Evolutionary conservation across 2,329 filamentous ascomycete genomes (phyloP).

Genomic region (Scytalidium sp.): DNA sequence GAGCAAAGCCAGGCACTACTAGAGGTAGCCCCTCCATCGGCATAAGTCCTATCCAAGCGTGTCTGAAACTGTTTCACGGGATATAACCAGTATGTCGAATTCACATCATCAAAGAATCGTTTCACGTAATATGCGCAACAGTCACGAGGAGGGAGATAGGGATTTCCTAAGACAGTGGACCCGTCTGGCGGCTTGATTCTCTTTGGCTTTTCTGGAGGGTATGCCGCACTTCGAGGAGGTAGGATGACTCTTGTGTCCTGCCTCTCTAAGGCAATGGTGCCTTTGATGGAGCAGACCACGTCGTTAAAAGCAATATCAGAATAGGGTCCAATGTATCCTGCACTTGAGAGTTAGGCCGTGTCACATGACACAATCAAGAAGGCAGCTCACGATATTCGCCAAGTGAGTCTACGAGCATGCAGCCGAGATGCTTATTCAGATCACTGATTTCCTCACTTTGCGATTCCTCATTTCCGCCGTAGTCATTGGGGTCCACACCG

Average conservation of each 20-base stretch:
- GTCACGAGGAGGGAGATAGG: slow-evolving; percentile 14
- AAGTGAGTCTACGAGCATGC: slow-evolving; percentile 16
- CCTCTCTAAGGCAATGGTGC: slow-evolving; percentile 12
- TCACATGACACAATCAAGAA: too few relatives aligned
- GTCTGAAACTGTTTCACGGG: slow-evolving; percentile 15
- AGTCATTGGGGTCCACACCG: background rate
- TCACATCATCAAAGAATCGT: slow-evolving; percentile 16
- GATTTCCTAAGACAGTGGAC: background rate
- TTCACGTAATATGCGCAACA: slow-evolving; percentile 14
- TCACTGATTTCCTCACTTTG: slow-evolving; percentile 13
- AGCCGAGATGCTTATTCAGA: slow-evolving; percentile 15
- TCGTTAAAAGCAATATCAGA: slow-evolving; percentile 19
- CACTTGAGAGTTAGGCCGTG: background rate
- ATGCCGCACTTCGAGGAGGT: slow-evolving; percentile 12
- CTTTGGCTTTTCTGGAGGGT: slow-evolving; percentile 13
- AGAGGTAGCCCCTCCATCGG: slow-evolving; percentile 1
- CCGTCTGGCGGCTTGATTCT: slow-evolving; percentile 3
- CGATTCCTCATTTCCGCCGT: background rate
- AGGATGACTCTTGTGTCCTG: slow-evolving; percentile 8
- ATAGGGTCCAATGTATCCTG: slow-evolving; percentile 16
- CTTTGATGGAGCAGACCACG: slow-evolving; percentile 16
- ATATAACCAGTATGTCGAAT: slow-evolving; percentile 18
- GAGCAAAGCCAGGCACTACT: slow-evolving; percentile 17
- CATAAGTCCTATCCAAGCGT: slow-evolving; percentile 14
- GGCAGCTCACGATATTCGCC: slow-evolving; percentile 15